phyloP scores from a whole-genome alignment of 768 basidiomycete genomes.

The Lactifluus hygrophoroides region DNA sequence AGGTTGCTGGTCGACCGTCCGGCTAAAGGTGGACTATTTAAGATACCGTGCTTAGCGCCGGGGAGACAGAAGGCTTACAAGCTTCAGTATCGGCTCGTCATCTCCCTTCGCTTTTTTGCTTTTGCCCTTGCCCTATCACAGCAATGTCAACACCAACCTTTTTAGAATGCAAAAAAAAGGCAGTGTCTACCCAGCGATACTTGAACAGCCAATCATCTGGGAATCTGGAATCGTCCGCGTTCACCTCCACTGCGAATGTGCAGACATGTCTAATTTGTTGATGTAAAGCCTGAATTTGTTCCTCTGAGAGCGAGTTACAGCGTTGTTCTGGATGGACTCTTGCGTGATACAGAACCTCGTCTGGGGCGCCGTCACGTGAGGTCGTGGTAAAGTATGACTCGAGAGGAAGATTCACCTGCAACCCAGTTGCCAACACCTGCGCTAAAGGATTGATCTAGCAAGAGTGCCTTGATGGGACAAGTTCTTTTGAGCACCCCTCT shows the following conservation, averaged over 20 bases:
- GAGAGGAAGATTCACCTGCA: constrained; percentile 39
- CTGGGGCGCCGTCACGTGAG: constrained; percentile 25
- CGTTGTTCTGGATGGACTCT: constrained; percentile 64
- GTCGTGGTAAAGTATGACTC: background rate
- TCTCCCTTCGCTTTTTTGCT: constrained; percentile 40
- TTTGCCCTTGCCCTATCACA: constrained; percentile 49
- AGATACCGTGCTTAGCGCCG: background rate
- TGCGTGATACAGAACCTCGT: constrained; percentile 70
- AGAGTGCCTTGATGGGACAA: constrained; percentile 65
- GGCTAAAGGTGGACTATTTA: constrained; percentile 35
- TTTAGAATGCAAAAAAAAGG: background rate
- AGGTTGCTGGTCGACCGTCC: constrained; percentile 58
- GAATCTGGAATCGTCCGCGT: constrained; percentile 62
- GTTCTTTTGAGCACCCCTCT: constrained; percentile 41
- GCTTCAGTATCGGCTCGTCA: constrained; percentile 27
- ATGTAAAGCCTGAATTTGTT: constrained; percentile 44
- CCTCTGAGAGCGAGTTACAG: constrained; percentile 44
- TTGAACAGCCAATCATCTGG: constrained; percentile 61
- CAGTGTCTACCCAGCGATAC: constrained; percentile 52
- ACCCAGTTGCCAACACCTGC: constrained; percentile 82
- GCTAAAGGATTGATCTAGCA: constrained; percentile 72
- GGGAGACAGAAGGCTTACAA: constrained; percentile 31
- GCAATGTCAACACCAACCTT: background rate
- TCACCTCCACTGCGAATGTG: constrained; percentile 49
- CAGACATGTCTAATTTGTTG: constrained; percentile 48